A percentile compares a stretch with the other conserved stretches of the same genome.
Evolutionary conservation across 2,329 filamentous ascomycete species (phyloP).

Genomic region (Fusarium cicatricum): DNA sequence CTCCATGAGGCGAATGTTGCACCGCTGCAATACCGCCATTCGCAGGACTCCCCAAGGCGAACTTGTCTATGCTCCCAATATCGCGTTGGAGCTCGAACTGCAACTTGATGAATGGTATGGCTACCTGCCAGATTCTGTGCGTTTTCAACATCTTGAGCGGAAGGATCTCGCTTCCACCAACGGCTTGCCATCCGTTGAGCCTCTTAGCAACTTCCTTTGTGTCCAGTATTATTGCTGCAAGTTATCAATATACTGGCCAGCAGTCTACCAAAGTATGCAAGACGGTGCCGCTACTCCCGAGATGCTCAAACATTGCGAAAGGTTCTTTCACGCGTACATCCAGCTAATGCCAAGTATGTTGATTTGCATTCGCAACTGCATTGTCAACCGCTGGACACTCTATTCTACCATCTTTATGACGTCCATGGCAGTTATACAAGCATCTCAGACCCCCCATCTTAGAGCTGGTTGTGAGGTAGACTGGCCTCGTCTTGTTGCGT

Average conservation of each 20-base stretch:
- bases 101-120: constrained; percentile 48
- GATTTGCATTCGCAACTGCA: no score
- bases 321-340: constrained; percentile 4
- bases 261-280: constrained; percentile 4
- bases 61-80: constrained; percentile 39
- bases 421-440: no score
- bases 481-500: no score
- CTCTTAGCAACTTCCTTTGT: background rate
- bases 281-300: background rate
- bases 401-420: no score
- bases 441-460: no score
- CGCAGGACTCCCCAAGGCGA: constrained; percentile 24
- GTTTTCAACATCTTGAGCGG: no score
- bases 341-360: no score
- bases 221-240: constrained; percentile 6
- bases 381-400: no score
- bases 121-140: constrained; percentile 29
- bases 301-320: background rate
- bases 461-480: no score
- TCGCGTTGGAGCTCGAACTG: constrained; percentile 44
- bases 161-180: background rate
- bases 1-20: constrained; percentile 45
- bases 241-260: constrained; percentile 6
- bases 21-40: constrained; percentile 42
- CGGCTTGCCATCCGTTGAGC: background rate